Base-by-base conservation (phyloP, 805 yeast genomes). In the Wickerhamiella occidentalis region DNA sequence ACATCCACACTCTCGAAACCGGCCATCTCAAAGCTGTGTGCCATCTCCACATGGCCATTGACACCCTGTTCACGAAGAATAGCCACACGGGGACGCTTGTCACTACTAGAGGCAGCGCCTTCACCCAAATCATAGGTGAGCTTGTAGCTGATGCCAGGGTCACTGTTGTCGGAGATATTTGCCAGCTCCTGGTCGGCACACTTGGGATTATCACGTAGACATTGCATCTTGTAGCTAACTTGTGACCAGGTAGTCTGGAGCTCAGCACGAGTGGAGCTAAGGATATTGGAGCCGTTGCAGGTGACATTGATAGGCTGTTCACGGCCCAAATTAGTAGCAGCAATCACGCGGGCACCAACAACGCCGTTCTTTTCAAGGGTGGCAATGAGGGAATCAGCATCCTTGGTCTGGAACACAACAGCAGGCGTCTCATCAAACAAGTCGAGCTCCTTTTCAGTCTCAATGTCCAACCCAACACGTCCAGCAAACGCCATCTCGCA, bases 61-160 rank as follows among this genome's bases (percentile, higher is more conserved):
- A 92, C 96, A 70, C 98, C 98, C 70, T 92, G 98, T 65, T 92
- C 98, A 70, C 98, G 83, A 61, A 92, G 73, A 50, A 92, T 87
- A 37, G 97, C 98, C 56, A 92, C 97, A 67, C 79, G 82, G 46
- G 98, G 98, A 21, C 52, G 51, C 18, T 50, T 40, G 15, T 54
- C 47, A 11, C 72, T 59, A 52, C 76, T 78, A 17, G 66, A 53
- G 5, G 28, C 18, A 5, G 33, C 17, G 29, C 11, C 19, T 17
- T 30, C 37, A 28, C 42, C 46, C 41, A 82, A 81, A 50, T 77
- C 73, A 61, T 71, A 92, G 2, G 94, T 77, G 60, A 92, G 72
- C 59, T 84, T 77, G 70, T 80, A 92, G 13, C 79, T 74, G 55
- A 92, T 69, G 67, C 98, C 98, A 36, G 97, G 96, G 65, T 92